Evolutionary conservation across 2,329 filamentous ascomycete genomes (phyloP).

Genomic region (Aspergillus pseudotamarii): DNA sequence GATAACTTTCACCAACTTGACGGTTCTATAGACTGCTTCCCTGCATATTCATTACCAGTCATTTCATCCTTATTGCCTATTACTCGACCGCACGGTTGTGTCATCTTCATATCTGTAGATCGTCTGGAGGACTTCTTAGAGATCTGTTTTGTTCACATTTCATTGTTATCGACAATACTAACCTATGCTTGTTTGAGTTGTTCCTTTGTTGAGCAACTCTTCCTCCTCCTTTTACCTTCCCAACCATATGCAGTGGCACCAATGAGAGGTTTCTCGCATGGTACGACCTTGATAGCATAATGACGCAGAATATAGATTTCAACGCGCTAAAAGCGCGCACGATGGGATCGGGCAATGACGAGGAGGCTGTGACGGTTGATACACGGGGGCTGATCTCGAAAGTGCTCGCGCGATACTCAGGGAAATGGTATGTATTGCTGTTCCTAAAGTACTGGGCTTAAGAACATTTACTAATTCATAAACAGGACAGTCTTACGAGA

Average conservation of each 20-base stretch:
- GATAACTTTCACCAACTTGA: background rate
- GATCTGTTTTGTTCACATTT: background rate
- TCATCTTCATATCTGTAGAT: background rate
- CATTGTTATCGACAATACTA: background rate
- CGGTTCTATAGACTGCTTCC: background rate
- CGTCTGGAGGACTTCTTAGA: background rate
- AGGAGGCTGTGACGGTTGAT: slow-evolving; percentile 97
- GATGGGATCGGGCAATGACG: slow-evolving; percentile 81
- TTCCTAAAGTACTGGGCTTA: background rate
- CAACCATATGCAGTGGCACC: background rate
- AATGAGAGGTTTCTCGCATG: background rate
- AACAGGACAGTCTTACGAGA: slow-evolving; percentile 72
- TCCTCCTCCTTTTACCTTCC: background rate
- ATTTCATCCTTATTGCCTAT: background rate
- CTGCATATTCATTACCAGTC: background rate
- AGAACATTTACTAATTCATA: slow-evolving; percentile 16
- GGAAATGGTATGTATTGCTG: slow-evolving; percentile 73
- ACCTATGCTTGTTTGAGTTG: background rate
- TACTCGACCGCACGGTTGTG: background rate
- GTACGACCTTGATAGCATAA: slow-evolving; percentile 35
- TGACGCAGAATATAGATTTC: slow-evolving; percentile 71
- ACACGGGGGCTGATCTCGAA: slow-evolving; percentile 97
- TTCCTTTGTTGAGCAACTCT: background rate
- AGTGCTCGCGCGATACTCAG: slow-evolving; percentile 91
- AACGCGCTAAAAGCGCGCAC: slow-evolving; percentile 80